phyloP scores from a whole-genome alignment of 352 stramenopile species.

The Globisporangium canariense region DNA sequence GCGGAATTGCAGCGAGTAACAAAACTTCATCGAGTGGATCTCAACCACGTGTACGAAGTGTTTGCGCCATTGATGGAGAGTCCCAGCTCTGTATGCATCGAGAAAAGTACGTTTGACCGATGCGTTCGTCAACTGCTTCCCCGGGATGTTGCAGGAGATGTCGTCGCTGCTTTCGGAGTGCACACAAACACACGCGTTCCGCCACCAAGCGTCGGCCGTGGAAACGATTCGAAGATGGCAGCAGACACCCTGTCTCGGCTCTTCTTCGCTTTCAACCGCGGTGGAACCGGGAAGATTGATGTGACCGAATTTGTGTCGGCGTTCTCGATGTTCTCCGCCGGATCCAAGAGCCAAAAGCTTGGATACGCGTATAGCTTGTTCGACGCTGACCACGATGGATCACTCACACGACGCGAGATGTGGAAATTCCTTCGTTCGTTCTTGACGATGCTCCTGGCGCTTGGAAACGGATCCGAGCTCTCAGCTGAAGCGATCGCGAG shows the following conservation, averaged over 20 bases:
- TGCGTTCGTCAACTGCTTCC: slow-evolving; percentile 68
- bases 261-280: slow-evolving; percentile 87
- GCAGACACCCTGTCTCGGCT: slow-evolving; percentile 67
- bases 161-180: slow-evolving; percentile 60
- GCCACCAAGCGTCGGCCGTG: slow-evolving; percentile 54
- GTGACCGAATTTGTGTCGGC: slow-evolving; percentile 91
- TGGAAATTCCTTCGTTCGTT: slow-evolving; percentile 93
- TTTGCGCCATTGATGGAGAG: slow-evolving; percentile 74
- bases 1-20: slow-evolving; percentile 73
- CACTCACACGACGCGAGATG: slow-evolving; percentile 90
- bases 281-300: slow-evolving; percentile 82
- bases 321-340: slow-evolving; percentile 91
- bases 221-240: slow-evolving; percentile 77
- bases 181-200: slow-evolving; percentile 54
- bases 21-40: slow-evolving; percentile 64
- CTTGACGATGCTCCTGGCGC: slow-evolving; percentile 92
- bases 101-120: slow-evolving; percentile 77
- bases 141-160: slow-evolving; percentile 40
- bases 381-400: slow-evolving; percentile 87
- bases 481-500: slow-evolving; percentile 80
- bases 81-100: slow-evolving; percentile 49
- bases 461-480: slow-evolving; percentile 86
- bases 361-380: slow-evolving; percentile 90
- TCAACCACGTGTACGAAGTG: slow-evolving; percentile 63
- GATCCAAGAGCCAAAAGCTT: slow-evolving; percentile 96